A percentile compares a stretch with the other conserved stretches of the same genome.
phyloP scores from a whole-genome alignment of 148 eudicot species.

The Fagopyrum homotropicum region DNA sequence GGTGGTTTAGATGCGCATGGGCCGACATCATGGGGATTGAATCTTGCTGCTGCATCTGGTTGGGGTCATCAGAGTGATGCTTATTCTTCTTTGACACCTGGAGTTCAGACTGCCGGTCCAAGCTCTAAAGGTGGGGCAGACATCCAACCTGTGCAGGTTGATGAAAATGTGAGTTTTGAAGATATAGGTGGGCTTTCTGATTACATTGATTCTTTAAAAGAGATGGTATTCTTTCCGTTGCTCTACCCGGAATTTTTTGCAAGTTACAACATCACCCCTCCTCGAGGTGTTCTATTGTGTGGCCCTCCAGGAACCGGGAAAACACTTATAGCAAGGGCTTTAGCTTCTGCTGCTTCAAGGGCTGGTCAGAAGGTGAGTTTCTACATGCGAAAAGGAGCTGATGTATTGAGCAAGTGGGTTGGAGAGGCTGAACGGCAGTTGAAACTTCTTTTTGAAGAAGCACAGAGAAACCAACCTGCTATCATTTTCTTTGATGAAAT shows the following conservation, averaged over 20 bases:
- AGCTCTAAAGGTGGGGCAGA: constrained; percentile 99
- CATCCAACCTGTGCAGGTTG: constrained; percentile 92
- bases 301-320: constrained; percentile 99
- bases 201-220: constrained; percentile 88
- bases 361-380: constrained; percentile 99
- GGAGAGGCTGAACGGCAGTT: constrained; percentile 98
- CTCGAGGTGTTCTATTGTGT: constrained; percentile 94
- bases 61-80: constrained; percentile 92
- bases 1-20: constrained; percentile 90
- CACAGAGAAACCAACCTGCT: constrained; percentile 95
- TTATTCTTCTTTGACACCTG: constrained; percentile 52
- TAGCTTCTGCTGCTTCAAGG: constrained; percentile 97
- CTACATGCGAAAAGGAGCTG: constrained; percentile 99
- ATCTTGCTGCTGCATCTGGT: constrained; percentile 85
- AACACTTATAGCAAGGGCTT: constrained; percentile 90
- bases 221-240: constrained; percentile 97
- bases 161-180: constrained; percentile 84
- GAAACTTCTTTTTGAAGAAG: constrained; percentile 93
- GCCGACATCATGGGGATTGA: constrained; percentile 77
- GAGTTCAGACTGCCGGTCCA: constrained; percentile 97
- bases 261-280: constrained; percentile 92
- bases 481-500: constrained; percentile 98
- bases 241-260: constrained; percentile 95
- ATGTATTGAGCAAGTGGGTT: constrained; percentile 99
- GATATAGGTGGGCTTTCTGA: constrained; percentile 97